Conservation (phyloP, 1,284 basidiomycete genomes). For the Cystodermella granulosa region DNA sequence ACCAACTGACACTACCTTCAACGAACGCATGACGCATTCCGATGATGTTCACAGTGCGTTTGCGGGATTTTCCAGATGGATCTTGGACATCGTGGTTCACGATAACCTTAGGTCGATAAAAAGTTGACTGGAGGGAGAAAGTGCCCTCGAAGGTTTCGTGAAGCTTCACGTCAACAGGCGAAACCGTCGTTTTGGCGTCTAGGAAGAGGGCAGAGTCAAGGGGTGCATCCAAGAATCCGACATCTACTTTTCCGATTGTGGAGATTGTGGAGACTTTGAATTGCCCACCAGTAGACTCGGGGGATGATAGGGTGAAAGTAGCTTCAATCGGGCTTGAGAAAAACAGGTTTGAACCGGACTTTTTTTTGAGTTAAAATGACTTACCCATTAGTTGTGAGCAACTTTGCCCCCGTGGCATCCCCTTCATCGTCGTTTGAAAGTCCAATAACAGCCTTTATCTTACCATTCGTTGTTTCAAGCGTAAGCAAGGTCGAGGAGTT, state of each 20-base stretch:
- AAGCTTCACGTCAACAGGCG: slow-evolving; percentile 30
- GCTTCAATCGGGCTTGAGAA: slow-evolving; percentile 13
- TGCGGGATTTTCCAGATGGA: slow-evolving; percentile 38
- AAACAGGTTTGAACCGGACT: neutral
- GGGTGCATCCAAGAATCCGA: slow-evolving; percentile 37
- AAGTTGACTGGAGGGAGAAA: slow-evolving; percentile 32
- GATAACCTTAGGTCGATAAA: slow-evolving; percentile 17
- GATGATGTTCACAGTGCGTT: slow-evolving; percentile 16
- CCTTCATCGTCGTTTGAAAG: slow-evolving; percentile 22
- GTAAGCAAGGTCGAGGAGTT: slow-evolving; percentile 27
- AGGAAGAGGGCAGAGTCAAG: slow-evolving; percentile 38
- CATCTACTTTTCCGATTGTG: slow-evolving; percentile 27
- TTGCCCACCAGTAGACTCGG: slow-evolving; percentile 23
- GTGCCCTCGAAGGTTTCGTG: slow-evolving; percentile 44
- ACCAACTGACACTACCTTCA: too few species aligned
- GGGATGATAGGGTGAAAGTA: slow-evolving; percentile 11
- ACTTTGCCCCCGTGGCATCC: slow-evolving; percentile 18
- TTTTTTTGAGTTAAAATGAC: neutral
- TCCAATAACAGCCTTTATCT: slow-evolving; percentile 29
- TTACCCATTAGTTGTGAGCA: slow-evolving; percentile 4
- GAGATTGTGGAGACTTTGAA: slow-evolving; percentile 35
- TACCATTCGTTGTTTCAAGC: slow-evolving; percentile 30
- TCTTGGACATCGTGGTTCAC: slow-evolving; percentile 29
- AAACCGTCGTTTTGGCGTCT: slow-evolving; percentile 31
- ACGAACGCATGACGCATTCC: too few species aligned